Evolutionary conservation across 805 yeast genomes (phyloP).

Genomic region (Hanseniaspora pseudoguilliermondii): DNA sequence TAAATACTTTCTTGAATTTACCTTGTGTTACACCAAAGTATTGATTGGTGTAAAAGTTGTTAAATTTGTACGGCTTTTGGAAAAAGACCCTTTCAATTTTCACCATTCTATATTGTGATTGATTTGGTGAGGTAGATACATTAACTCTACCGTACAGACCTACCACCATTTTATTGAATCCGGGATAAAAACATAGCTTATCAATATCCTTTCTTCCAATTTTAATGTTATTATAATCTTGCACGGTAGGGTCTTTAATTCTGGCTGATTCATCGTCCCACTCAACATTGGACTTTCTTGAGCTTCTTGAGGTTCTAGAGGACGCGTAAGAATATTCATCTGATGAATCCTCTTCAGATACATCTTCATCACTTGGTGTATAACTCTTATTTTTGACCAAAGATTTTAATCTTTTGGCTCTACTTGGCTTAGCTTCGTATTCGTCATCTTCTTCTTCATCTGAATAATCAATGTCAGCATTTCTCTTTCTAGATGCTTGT

Average conservation of each 20-base stretch:
- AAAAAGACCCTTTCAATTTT: slow-evolving; percentile 54
- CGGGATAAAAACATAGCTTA: slow-evolving; percentile 70
- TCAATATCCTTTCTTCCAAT: slow-evolving; percentile 68
- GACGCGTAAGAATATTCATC: slow-evolving; percentile 33
- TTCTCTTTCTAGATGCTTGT: slow-evolving; percentile 55
- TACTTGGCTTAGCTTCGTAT: slow-evolving; percentile 18
- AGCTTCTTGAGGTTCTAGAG: slow-evolving; percentile 22
- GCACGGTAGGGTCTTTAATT: slow-evolving; percentile 36
- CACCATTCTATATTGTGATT: slow-evolving; percentile 56
- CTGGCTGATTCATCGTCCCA: slow-evolving; percentile 41
- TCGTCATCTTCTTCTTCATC: slow-evolving; percentile 33
- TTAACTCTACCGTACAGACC: slow-evolving; percentile 77
- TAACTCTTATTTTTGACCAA: slow-evolving; percentile 1
- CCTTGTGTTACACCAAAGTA: slow-evolving; percentile 75
- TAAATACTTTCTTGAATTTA: slow-evolving; percentile 57
- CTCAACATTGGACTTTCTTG: slow-evolving; percentile 27
- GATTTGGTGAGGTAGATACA: slow-evolving; percentile 47
- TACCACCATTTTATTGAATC: slow-evolving; percentile 52
- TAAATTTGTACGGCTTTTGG: slow-evolving; percentile 40
- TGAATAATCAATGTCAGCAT: slow-evolving; percentile 31
- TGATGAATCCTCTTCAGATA: slow-evolving; percentile 32
- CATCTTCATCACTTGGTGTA: slow-evolving; percentile 26
- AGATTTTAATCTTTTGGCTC: slow-evolving; percentile 13
- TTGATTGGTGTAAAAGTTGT: slow-evolving; percentile 39
- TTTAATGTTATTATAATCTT: slow-evolving; percentile 58